Percentiles rank a stretch among this genome's conserved stretches.
phyloP scores from a whole-genome alignment of 2,329 filamentous ascomycete genomes.

The Coleophoma crateriformis region DNA sequence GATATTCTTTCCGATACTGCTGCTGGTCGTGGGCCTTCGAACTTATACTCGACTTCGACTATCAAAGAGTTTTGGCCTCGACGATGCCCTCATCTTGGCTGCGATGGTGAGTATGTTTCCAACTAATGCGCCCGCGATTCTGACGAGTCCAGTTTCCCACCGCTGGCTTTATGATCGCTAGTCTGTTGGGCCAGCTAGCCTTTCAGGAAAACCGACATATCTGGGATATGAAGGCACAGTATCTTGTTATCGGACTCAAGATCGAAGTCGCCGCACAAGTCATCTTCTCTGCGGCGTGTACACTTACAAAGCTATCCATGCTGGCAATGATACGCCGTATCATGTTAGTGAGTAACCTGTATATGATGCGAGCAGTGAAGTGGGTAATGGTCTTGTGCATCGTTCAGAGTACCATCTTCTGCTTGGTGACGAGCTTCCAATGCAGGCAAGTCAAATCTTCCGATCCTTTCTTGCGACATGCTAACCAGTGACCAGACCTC shows the following conservation, averaged over 20 bases:
- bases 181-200: neutral
- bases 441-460: neutral
- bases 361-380: neutral
- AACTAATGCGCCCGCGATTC: neutral
- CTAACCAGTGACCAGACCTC: slow-evolving; percentile 26
- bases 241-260: neutral
- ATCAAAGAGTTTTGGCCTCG: neutral
- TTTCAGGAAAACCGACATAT: neutral
- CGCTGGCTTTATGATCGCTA: neutral
- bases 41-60: neutral
- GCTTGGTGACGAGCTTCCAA: neutral
- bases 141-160: neutral
- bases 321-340: neutral
- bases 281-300: neutral
- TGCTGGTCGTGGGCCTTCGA: neutral
- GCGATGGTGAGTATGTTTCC: neutral
- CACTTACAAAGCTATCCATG: neutral
- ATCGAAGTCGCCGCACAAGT: neutral
- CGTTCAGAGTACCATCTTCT: neutral
- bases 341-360: neutral
- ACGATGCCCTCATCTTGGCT: neutral
- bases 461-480: neutral
- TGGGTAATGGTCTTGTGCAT: neutral
- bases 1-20: neutral
- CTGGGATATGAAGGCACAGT: neutral